Evolutionary conservation across 352 stramenopile species (phyloP), one percentile per base, ranked within the genome.

Genomic region (Phytophthora multivora): DNA sequence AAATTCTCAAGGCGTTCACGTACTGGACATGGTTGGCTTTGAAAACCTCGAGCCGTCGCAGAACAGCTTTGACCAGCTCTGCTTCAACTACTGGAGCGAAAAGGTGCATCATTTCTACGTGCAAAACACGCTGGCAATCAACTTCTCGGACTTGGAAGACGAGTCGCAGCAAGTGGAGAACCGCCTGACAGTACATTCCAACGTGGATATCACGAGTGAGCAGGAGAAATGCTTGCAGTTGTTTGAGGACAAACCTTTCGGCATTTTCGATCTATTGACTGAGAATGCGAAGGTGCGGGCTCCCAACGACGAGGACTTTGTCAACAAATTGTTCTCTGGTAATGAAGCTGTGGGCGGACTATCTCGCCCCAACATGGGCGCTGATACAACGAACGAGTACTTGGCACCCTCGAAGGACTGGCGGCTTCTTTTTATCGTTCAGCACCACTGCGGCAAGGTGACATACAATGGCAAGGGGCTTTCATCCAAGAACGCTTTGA

Each of bases 41-140:
- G 80, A 91, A 43, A 83, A 77, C 38, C 46, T 91, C 10, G 79
- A 86, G 19, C 65, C 69, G 5, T 65, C 71, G n/a, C 60, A 81
- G 33, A 90, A 90, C 42, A 83, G 80, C 16, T 91, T 95, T 41
- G 82, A 93, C 51, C 82, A 91, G 59, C 69, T 93, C 10, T 91
- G 83, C 45, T 86, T 85, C 47, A 91, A 95, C 43, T 95, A 95
- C 59, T 95, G 86, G 86, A 89, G 82, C 53, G 83, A 95, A 58
- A 95, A 93, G 39, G 79, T 90, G 16, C 81, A 89, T 56, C 79
- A 79, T 35, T 91, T 92, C 48, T 95, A 89, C 63, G 72, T 93
- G 26, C 79, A 90, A 64, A 88, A 89, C 56, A 92, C 81, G 8
- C 48, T 90, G 15, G 74, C 80, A 3, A 81, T 85, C 11, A 88